Conservation (phyloP, 1,139 yeast species). For the Saccharomyces hybrid region DNA sequence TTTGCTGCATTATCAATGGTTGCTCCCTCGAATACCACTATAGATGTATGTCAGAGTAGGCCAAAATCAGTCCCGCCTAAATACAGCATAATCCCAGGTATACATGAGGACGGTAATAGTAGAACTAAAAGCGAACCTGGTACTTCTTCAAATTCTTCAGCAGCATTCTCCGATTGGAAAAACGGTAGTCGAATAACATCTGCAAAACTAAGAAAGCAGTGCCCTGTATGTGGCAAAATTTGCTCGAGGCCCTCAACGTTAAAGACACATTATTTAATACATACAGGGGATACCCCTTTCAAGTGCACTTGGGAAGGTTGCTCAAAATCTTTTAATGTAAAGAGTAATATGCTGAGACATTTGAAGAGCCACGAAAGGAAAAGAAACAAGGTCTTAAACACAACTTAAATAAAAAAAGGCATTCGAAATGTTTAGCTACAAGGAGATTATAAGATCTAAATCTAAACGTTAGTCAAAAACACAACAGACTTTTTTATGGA, state of each 20-base stretch:
- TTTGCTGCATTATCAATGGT: background rate
- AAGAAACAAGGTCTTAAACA: slow-evolving; percentile 1
- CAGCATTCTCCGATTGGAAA: background rate
- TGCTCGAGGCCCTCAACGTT: slow-evolving; percentile 80
- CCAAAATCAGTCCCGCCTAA: background rate
- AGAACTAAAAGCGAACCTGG: background rate
- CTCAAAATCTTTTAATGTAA: slow-evolving; percentile 66
- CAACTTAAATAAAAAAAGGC: background rate
- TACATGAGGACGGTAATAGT: background rate
- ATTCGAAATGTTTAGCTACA: background rate
- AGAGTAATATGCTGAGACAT: slow-evolving; percentile 77
- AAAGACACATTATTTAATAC: slow-evolving; percentile 75
- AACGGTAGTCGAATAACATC: background rate
- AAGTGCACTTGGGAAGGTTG: slow-evolving; percentile 64
- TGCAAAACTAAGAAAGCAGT: slow-evolving; percentile 29
- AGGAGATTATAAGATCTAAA: background rate
- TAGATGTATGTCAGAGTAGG: background rate
- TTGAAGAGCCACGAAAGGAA: slow-evolving; percentile 46
- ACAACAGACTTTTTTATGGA: too few species aligned
- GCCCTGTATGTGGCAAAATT: slow-evolving; percentile 65
- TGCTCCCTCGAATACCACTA: background rate
- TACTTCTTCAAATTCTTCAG: background rate
- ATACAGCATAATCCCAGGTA: background rate
- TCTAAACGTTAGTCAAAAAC: background rate
- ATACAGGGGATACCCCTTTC: slow-evolving; percentile 84